A percentile compares a stretch with the other conserved stretches of the same genome.
These are phyloP conservation scores for Botrytis paeoniae DNA, from an alignment of 2,329 filamentous ascomycete species.

Conservation along the genomic window DNA sequence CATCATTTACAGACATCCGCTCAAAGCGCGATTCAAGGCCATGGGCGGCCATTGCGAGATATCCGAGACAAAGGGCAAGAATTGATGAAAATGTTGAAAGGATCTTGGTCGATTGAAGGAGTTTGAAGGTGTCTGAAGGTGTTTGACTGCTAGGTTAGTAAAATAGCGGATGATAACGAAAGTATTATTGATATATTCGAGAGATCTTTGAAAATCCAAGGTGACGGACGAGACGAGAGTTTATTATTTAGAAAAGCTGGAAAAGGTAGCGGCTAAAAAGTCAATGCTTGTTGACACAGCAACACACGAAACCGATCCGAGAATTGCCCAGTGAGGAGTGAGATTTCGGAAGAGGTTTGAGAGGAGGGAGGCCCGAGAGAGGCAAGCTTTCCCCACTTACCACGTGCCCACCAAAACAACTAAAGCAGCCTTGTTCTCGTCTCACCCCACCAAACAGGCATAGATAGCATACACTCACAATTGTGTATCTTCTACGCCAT, in stretches of 20 bases:
- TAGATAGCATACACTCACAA: neutral
- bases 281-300: constrained; percentile 9
- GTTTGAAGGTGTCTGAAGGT: neutral
- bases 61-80: neutral
- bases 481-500: neutral
- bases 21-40: constrained; percentile 85
- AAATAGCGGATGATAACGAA: neutral
- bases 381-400: neutral
- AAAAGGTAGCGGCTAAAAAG: neutral
- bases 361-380: neutral
- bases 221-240: constrained; percentile 1
- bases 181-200: neutral
- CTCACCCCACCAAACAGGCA: neutral
- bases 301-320: neutral
- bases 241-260: constrained; percentile 8
- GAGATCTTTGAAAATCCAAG: neutral
- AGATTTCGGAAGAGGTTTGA: neutral
- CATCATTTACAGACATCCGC: constrained; percentile 84
- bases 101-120: neutral
- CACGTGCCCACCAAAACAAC: neutral
- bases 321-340: neutral
- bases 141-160: constrained; percentile 26
- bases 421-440: neutral
- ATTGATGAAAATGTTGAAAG: neutral
- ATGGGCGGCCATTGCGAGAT: constrained; percentile 62